A percentile compares a stretch with the other conserved stretches of the same genome.
These are phyloP conservation scores for Phlegmacium glaucopus DNA, from an alignment of 768 basidiomycete genomes.

Conservation along the genomic window DNA sequence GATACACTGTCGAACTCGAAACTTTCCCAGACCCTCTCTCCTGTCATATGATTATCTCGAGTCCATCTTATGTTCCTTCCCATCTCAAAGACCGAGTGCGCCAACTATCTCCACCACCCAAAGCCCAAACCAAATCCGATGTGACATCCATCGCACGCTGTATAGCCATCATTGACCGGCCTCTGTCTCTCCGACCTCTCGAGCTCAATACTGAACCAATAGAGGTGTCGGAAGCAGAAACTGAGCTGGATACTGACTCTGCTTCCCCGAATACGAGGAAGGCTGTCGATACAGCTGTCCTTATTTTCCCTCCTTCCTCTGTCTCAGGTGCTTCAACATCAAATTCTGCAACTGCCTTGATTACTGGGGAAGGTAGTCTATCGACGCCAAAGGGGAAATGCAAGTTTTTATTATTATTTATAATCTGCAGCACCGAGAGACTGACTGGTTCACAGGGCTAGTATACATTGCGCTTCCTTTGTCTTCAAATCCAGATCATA, in stretches of 20 bases:
- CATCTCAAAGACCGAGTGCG: slow-evolving; percentile 19
- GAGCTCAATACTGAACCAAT: background rate
- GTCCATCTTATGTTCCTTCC: slow-evolving; percentile 31
- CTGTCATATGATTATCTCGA: slow-evolving; percentile 54
- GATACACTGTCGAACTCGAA: slow-evolving; percentile 49
- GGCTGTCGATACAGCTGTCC: slow-evolving; percentile 57
- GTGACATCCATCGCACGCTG: slow-evolving; percentile 25
- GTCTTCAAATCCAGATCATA: slow-evolving; percentile 8
- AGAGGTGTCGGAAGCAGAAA: background rate
- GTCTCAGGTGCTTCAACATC: slow-evolving; percentile 45
- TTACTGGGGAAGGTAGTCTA: slow-evolving; percentile 72
- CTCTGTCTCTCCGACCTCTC: slow-evolving; percentile 24
- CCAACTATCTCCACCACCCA: slow-evolving; percentile 8
- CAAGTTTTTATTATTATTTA: slow-evolving; percentile 37
- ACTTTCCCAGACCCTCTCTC: slow-evolving; percentile 59
- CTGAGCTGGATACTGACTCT: background rate
- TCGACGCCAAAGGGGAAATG: slow-evolving; percentile 74
- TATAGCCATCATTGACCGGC: slow-evolving; percentile 36
- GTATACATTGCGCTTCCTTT: slow-evolving; percentile 56
- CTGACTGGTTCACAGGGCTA: slow-evolving; percentile 42
- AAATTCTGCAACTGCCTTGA: slow-evolving; percentile 56
- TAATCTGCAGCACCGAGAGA: slow-evolving; percentile 1
- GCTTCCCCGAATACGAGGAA: slow-evolving; percentile 1
- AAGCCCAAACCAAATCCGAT: slow-evolving; percentile 4
- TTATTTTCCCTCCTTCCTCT: slow-evolving; percentile 74